Conservation (phyloP, 1,284 basidiomycete species). For the Apiotrichum sp. region DNA sequence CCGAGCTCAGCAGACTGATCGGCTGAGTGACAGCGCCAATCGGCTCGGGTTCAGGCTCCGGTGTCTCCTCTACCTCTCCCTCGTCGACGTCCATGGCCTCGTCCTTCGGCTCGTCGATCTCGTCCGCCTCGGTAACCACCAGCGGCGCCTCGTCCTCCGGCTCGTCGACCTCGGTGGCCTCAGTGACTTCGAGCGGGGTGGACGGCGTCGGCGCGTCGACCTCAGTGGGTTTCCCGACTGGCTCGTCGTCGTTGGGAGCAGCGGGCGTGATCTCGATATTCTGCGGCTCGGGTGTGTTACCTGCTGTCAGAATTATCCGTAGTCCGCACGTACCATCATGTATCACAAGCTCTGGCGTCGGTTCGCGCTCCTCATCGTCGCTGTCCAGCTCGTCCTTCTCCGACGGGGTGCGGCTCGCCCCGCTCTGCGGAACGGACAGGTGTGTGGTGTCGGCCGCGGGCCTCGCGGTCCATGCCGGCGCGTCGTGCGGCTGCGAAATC, state of each 20-base stretch:
- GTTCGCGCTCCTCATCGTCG: neutral
- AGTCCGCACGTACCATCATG: neutral
- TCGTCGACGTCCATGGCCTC: neutral
- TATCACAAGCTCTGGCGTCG: neutral
- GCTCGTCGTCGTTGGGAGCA: neutral
- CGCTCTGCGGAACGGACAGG: neutral
- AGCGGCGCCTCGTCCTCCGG: neutral
- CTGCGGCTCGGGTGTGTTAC: neutral
- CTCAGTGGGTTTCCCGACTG: neutral
- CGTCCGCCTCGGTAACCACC: slow-evolving; percentile 10
- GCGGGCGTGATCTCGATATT: neutral
- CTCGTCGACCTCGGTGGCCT: neutral
- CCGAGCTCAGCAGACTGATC: too few species aligned
- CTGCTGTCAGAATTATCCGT: neutral
- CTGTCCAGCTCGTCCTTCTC: slow-evolving; percentile 1
- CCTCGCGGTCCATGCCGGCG: neutral
- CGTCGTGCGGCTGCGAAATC: neutral
- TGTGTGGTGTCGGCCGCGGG: neutral
- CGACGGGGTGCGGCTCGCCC: neutral
- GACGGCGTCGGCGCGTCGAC: neutral
- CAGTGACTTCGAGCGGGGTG: neutral
- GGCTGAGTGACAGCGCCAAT: neutral
- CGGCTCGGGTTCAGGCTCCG: neutral
- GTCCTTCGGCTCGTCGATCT: slow-evolving; percentile 13
- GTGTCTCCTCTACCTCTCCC: neutral